Evolutionary conservation across 768 basidiomycete species (phyloP).

Genomic region (Leucosporidium creatinivorum): DNA sequence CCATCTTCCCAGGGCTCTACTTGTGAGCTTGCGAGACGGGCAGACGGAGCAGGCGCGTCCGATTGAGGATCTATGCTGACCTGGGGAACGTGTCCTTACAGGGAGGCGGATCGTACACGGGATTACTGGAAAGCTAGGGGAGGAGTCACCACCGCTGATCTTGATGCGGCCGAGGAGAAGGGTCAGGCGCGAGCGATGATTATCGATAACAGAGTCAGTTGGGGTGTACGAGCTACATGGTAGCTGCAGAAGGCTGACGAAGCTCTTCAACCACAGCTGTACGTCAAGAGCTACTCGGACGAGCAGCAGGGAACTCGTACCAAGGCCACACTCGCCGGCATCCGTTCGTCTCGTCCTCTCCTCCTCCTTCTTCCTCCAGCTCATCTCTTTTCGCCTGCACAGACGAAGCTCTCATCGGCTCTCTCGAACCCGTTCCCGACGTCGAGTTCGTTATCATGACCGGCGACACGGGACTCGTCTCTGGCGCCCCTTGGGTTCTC

Average conservation of each 20-base stretch:
- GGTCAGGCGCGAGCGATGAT: constrained; percentile 25
- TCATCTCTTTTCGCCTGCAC: neutral
- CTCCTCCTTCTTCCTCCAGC: neutral
- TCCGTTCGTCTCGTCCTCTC: constrained; percentile 12
- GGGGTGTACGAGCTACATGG: too few species aligned
- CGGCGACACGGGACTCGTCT: constrained; percentile 16
- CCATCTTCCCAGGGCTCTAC: constrained; percentile 23
- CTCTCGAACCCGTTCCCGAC: constrained; percentile 31
- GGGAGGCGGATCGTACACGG: constrained; percentile 21
- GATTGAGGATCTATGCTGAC: neutral
- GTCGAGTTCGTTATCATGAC: constrained; percentile 33
- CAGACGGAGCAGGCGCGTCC: neutral
- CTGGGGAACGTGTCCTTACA: neutral
- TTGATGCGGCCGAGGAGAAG: constrained; percentile 18
- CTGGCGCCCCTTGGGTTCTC: constrained; percentile 27
- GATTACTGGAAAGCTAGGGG: constrained; percentile 15
- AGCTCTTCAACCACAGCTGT: neutral
- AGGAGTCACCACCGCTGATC: constrained; percentile 12
- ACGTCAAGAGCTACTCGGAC: constrained; percentile 12
- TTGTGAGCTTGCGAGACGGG: constrained; percentile 6
- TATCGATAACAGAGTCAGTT: constrained; percentile 21
- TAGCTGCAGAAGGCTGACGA: neutral
- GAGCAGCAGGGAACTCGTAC: constrained; percentile 21
- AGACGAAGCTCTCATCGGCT: constrained; percentile 30
- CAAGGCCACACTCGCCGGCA: constrained; percentile 19